Conservation (phyloP, 352 stramenopile genomes). For the Globisporangium canariense region DNA sequence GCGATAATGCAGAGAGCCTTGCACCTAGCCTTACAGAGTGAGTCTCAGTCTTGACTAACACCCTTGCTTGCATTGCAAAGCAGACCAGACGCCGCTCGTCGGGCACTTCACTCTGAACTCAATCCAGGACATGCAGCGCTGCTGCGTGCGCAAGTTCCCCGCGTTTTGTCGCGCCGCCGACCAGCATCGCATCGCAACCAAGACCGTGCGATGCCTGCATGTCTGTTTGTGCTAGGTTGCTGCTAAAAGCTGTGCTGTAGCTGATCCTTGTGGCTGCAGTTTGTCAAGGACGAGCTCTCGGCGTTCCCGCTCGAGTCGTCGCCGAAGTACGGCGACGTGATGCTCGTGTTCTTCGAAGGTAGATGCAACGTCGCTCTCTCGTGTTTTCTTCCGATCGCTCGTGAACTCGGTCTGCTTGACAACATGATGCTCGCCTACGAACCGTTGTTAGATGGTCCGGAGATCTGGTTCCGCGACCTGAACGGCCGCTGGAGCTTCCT, state of each 20-base stretch:
- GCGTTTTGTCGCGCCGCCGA: conserved; percentile 38
- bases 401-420: neutral
- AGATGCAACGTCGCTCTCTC: conserved; percentile 12
- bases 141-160: conserved; percentile 34
- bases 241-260: neutral
- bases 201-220: conserved; percentile 13
- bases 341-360: conserved; percentile 43
- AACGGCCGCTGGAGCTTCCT: conserved; percentile 66
- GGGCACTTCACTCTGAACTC: conserved; percentile 64
- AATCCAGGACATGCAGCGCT: conserved; percentile 53
- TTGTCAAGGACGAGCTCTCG: conserved; percentile 25
- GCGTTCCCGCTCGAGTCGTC: conserved; percentile 58
- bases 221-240: neutral
- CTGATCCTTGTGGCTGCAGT: conserved; percentile 1
- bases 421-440: neutral
- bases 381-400: neutral
- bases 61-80: neutral
- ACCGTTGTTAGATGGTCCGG: conserved; percentile 25
- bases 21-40: neutral
- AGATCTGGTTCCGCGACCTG: conserved; percentile 71
- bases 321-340: conserved; percentile 53
- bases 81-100: conserved; percentile 44
- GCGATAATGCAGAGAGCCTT: neutral
- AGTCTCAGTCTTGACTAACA: neutral
- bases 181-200: conserved; percentile 28